Conservation (phyloP, 441 rosid genomes). For the Gossypium gossypioides region DNA sequence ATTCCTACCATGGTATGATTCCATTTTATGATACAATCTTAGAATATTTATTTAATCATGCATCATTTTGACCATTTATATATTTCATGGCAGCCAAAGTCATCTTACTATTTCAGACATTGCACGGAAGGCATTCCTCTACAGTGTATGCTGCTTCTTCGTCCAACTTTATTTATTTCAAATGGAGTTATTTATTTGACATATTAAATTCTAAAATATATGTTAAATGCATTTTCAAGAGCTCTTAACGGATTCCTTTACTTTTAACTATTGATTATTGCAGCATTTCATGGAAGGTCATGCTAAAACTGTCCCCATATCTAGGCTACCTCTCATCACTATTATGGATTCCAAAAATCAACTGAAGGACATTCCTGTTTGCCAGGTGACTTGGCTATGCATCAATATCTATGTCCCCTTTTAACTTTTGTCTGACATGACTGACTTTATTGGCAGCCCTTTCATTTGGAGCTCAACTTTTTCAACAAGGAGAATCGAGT, state of each 20-base stretch:
- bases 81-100: constrained; percentile 51
- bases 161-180: background rate
- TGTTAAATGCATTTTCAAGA: background rate
- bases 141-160: constrained; percentile 58
- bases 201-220: background rate
- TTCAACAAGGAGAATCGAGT: constrained; percentile 86
- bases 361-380: constrained; percentile 77
- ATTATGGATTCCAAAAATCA: constrained; percentile 65
- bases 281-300: constrained; percentile 99
- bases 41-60: background rate
- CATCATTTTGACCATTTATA: constrained; percentile 3
- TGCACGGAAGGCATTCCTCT: constrained; percentile 93
- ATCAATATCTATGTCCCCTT: constrained; percentile 10
- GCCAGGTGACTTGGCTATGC: constrained; percentile 50
- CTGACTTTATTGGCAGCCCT: constrained; percentile 58
- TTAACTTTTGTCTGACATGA: constrained; percentile 3
- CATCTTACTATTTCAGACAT: constrained; percentile 86
- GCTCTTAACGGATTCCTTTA: background rate
- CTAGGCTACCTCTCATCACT: constrained; percentile 80
- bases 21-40: background rate
- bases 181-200: background rate
- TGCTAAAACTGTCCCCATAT: constrained; percentile 85
- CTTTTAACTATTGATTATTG: constrained; percentile 21
- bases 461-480: constrained; percentile 96
- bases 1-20: background rate